phyloP scores from a whole-genome alignment of 2,329 filamentous ascomycete species.

The Geosmithia putterillii region DNA sequence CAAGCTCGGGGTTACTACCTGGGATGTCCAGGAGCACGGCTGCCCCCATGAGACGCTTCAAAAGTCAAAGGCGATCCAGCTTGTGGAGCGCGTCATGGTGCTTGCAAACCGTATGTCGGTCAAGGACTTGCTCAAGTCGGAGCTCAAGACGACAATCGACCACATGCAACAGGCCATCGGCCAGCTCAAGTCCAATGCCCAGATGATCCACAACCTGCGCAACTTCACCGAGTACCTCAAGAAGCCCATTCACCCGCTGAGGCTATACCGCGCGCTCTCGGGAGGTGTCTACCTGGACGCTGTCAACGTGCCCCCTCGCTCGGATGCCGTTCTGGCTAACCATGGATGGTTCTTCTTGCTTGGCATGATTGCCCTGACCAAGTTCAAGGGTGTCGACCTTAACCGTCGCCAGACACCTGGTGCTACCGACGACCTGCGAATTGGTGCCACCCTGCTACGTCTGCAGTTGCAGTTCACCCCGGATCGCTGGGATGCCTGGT shows the following conservation, averaged over 20 bases:
- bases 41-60: constrained; percentile 70
- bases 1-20: constrained; percentile 57
- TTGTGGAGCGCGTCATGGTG: constrained; percentile 73
- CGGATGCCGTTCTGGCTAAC: constrained; percentile 58
- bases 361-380: constrained; percentile 77
- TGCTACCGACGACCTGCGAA: constrained; percentile 72
- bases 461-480: constrained; percentile 74
- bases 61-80: constrained; percentile 63
- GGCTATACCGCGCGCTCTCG: constrained; percentile 67
- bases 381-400: constrained; percentile 59
- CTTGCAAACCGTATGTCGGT: constrained; percentile 76
- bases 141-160: constrained; percentile 81
- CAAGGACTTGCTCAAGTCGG: constrained; percentile 84
- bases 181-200: constrained; percentile 61
- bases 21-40: constrained; percentile 64
- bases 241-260: constrained; percentile 68
- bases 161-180: constrained; percentile 85
- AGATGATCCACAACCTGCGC: constrained; percentile 78
- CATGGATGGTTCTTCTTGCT: constrained; percentile 89
- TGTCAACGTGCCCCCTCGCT: constrained; percentile 41
- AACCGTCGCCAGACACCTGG: constrained; percentile 67
- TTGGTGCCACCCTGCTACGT: constrained; percentile 66
- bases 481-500: constrained; percentile 84
- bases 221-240: constrained; percentile 74
- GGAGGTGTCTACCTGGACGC: constrained; percentile 67